phyloP scores from a whole-genome alignment of 2,329 filamentous ascomycete genomes.

The Ophiostoma himal-ulmi region DNA sequence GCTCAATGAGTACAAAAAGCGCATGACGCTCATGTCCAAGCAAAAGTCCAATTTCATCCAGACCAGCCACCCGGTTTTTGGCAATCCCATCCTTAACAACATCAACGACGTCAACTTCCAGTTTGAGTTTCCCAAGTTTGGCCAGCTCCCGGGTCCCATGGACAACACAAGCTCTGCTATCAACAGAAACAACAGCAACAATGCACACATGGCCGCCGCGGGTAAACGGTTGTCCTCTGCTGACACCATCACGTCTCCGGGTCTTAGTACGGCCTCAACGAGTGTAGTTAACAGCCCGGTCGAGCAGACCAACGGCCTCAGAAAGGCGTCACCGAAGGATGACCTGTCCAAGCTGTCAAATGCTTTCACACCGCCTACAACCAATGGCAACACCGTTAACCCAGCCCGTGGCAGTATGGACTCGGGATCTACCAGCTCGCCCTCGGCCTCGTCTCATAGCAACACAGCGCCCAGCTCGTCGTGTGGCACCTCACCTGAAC shows the following conservation, averaged over 20 bases:
- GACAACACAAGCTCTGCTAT: constrained; percentile 26
- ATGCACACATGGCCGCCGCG: constrained; percentile 21
- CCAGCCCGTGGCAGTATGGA: constrained; percentile 48
- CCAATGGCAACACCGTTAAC: constrained; percentile 39
- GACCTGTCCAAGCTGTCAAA: constrained; percentile 51
- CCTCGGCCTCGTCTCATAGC: constrained; percentile 57
- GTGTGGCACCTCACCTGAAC: constrained; percentile 73
- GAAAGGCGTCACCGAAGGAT: constrained; percentile 39
- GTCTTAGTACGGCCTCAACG: constrained; percentile 24
- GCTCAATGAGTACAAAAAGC: constrained; percentile 84
- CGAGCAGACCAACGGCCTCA: constrained; percentile 32
- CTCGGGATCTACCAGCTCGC: constrained; percentile 55
- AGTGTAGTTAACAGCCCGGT: constrained; percentile 37
- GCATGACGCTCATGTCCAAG: constrained; percentile 56
- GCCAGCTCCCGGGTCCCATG: constrained; percentile 55
- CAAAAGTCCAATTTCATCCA: constrained; percentile 27
- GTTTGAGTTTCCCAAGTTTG: constrained; percentile 95
- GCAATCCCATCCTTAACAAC: constrained; percentile 49
- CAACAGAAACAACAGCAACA: constrained; percentile 25
- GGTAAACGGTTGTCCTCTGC: constrained; percentile 13
- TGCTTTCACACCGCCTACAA: constrained; percentile 53
- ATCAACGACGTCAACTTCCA: constrained; percentile 76
- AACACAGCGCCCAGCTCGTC: constrained; percentile 56
- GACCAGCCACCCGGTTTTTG: constrained; percentile 41
- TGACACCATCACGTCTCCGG: constrained; percentile 22